Base-by-base conservation (phyloP, 2,329 filamentous ascomycete genomes). In the Elsinoe ampelina region DNA sequence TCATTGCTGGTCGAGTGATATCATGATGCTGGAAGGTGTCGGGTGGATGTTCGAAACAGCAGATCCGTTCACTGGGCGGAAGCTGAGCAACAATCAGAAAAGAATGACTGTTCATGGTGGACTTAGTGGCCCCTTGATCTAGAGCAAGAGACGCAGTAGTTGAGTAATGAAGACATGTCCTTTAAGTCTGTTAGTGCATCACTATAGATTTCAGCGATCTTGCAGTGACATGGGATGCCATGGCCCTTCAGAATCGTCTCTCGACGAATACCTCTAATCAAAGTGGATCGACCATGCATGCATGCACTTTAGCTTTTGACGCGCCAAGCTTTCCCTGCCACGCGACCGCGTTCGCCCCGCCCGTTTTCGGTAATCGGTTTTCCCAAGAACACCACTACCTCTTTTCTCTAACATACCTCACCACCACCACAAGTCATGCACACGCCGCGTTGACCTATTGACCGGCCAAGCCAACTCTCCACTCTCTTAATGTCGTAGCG, bases 291-390 rank as follows among this genome's bases (percentile, higher is more conserved):
- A n/a, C n/a, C n/a, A n/a, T n/a, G n/a, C 11, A 45, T 26, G 41
- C 41, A 45, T 20, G 41, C 41, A 45, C 41, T 45, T 11, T 45
- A 12, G n/a, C n/a, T 26, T 15, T 10, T 22, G 26, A 45, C 41
- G 41, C 41, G 41, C 41, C 41, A 45, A 45, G 41, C 41, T 12
- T 45, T 26, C 20, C 41, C 41, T 22, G 41, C 41, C 41, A 45
- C 41, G 41, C 41, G 41, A 45, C 10, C 41, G 41, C 41, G 41
- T 45, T 45, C 26, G 41, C 41, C 41, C 41, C 41, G 41, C 41
- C 41, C 41, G 41, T 45, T 45, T 45, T 45, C 41, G 41, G 41
- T 45, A 22, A 45, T 45, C n/a, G 41, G 41, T 45, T 30, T 45
- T 45, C 17, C 13, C 41, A 19, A 13, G 19, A 12, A 8, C 10